Conservation (phyloP, 805 yeast species). For the Wickerhamomyces sydowiorum region DNA sequence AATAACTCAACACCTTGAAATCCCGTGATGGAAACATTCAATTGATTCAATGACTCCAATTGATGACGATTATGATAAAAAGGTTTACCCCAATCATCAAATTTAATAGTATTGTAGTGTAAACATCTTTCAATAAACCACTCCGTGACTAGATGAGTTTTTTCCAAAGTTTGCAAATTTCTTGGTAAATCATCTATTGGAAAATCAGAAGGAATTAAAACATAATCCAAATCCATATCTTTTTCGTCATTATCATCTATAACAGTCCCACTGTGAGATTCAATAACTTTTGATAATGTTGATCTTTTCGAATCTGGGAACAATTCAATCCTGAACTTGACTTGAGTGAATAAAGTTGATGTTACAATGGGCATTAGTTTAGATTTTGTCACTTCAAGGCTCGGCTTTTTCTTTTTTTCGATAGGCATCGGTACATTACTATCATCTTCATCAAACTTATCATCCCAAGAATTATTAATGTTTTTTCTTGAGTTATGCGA, state of each 20-base stretch:
- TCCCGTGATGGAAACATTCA: constrained; percentile 52
- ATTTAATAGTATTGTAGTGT: constrained; percentile 41
- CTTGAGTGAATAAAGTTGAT: constrained; percentile 33
- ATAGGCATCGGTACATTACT: constrained; percentile 2
- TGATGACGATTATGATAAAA: constrained; percentile 16
- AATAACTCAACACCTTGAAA: constrained; percentile 71
- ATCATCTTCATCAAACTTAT: constrained; percentile 5
- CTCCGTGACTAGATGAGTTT: constrained; percentile 51
- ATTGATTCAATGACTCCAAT: constrained; percentile 4
- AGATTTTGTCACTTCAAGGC: not conserved
- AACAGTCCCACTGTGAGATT: constrained; percentile 38
- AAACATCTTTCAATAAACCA: constrained; percentile 77
- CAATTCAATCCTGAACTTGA: constrained; percentile 36
- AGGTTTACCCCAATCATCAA: constrained; percentile 65
- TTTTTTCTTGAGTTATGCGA: constrained; percentile 1
- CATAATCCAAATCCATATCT: constrained; percentile 2
- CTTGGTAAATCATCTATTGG: constrained; percentile 10
- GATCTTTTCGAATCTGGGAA: constrained; percentile 32
- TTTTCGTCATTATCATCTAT: constrained; percentile 1
- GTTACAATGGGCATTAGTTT: not conserved
- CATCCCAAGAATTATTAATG: constrained; percentile 17
- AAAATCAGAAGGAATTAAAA: constrained; percentile 18
- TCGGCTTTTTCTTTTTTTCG: constrained; percentile 6
- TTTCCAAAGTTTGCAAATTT: constrained; percentile 7
- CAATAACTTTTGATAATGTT: constrained; percentile 36